A percentile compares a stretch with the other conserved stretches of the same genome.
Conservation (phyloP, 352 stramenopile species). For the Globisporangium cederbergense region DNA sequence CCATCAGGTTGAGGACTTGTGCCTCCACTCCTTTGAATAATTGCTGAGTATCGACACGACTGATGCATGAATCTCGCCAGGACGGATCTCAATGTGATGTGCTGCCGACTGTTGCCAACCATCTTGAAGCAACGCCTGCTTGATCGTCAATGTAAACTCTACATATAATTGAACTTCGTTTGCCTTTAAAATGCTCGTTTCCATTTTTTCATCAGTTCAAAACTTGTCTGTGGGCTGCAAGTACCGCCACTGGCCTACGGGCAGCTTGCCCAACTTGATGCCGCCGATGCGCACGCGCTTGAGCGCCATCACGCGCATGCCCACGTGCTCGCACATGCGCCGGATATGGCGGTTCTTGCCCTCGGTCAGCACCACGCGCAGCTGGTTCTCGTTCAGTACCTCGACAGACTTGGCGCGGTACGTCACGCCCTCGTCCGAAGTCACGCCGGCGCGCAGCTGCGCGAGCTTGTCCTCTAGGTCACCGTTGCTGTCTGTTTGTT, state of each 20-base stretch:
- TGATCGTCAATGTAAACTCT: not conserved
- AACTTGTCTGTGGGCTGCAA: slow-evolving; percentile 65
- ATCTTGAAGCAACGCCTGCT: not conserved
- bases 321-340: slow-evolving; percentile 93
- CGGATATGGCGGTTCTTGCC: slow-evolving; percentile 96
- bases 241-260: slow-evolving; percentile 78
- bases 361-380: slow-evolving; percentile 91
- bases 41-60: not conserved
- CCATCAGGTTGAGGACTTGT: slow-evolving; percentile 39
- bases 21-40: slow-evolving; percentile 42
- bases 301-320: slow-evolving; percentile 86
- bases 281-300: slow-evolving; percentile 90
- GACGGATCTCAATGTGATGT: not conserved
- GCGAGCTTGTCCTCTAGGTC: slow-evolving; percentile 57
- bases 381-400: slow-evolving; percentile 75
- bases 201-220: slow-evolving; percentile 5
- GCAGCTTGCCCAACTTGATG: slow-evolving; percentile 77
- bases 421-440: slow-evolving; percentile 48
- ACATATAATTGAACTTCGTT: not conserved
- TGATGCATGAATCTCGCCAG: not conserved
- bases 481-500: slow-evolving; percentile 43
- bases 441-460: slow-evolving; percentile 52
- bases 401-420: slow-evolving; percentile 80
- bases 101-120: not conserved
- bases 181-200: not conserved